phyloP scores from a whole-genome alignment of 192 early-diverging fungal species.

The Backusella parvicylindrica region DNA sequence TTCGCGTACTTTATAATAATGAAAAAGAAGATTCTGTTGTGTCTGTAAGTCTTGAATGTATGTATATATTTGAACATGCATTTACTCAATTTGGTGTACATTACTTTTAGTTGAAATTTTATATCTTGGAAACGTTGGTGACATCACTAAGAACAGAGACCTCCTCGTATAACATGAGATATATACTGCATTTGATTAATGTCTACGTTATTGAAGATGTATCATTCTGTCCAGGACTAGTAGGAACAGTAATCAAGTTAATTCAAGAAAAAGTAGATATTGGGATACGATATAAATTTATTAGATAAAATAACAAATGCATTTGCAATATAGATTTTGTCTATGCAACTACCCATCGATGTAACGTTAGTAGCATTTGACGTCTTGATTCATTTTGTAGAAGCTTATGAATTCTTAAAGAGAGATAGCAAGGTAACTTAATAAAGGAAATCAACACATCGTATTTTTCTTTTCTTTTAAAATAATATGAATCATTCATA shows the following conservation, averaged over 20 bases:
- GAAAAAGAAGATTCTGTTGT: conserved; percentile 12
- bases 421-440: conserved; percentile 59
- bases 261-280: conserved; percentile 75
- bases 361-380: conserved; percentile 61
- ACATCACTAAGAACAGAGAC: conserved; percentile 62
- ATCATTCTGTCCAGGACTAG: conserved; percentile 66
- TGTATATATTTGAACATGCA: no score
- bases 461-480: no score
- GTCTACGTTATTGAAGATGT: conserved; percentile 75
- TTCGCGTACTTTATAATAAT: conserved; percentile 26
- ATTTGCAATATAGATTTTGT: conserved; percentile 42
- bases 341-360: conserved; percentile 52
- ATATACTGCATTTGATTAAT: conserved; percentile 61
- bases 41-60: conserved; percentile 13
- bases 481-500: no score
- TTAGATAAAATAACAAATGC: background rate
- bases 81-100: no score
- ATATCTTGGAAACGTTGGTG: conserved; percentile 63
- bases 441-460: no score
- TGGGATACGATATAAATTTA: background rate
- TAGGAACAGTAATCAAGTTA: conserved; percentile 57
- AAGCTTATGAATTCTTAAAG: conserved; percentile 55
- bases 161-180: conserved; percentile 56
- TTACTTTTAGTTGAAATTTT: conserved; percentile 52
- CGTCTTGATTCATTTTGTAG: conserved; percentile 57